Base-by-base conservation (phyloP, 805 yeast genomes). In the Pachysolen tannophilus region DNA sequence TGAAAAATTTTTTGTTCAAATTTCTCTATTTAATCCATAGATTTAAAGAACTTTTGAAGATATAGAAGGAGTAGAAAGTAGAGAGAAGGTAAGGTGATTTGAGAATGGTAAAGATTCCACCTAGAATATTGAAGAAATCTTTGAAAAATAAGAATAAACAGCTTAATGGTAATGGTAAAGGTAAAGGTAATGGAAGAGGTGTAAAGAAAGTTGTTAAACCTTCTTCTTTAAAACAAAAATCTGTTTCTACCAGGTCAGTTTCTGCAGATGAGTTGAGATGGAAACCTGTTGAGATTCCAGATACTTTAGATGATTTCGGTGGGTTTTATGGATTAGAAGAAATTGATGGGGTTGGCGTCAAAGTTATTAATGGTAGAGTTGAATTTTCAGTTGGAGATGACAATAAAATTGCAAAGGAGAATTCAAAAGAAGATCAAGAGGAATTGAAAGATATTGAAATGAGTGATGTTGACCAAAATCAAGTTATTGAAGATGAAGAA, bases 261-360 rank as follows among this genome's bases (percentile, higher is more conserved):
- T 61, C 61, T 17, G 69, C 72, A 3, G 68, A 68, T 42, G 64
- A 65, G 14, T 58, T 83, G 43, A 60, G 64, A 7, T 90, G 98
- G 98, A 82, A 81, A 44, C 53, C 78, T 3, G 94, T 88, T 6
- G 82, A 78, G 2, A 70, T 88, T 34, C 90, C 94, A 4, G 90
- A 84, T 43, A 78, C 85, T 18, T 58, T 84, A 33, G 95, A 78
- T 41, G 95, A 86, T 55, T 84, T 82, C 50, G 88, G 83, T 44
- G 96, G 96, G 0, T 81, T 88, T 48, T 86, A 78, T 53, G 98
- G 97, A 0, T 61, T 92, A 24, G 98, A 90, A 55, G 97, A 90
- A 53, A 69, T 92, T 33, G 96, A 86, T 38, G 97, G 96, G 29
- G 97, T 90, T 23, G 88, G 72, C 48, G 88, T 90, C 6, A 75